Base-by-base conservation (phyloP, 202 grass and related monocot genomes). In the Cymbopogon flexuosus region DNA sequence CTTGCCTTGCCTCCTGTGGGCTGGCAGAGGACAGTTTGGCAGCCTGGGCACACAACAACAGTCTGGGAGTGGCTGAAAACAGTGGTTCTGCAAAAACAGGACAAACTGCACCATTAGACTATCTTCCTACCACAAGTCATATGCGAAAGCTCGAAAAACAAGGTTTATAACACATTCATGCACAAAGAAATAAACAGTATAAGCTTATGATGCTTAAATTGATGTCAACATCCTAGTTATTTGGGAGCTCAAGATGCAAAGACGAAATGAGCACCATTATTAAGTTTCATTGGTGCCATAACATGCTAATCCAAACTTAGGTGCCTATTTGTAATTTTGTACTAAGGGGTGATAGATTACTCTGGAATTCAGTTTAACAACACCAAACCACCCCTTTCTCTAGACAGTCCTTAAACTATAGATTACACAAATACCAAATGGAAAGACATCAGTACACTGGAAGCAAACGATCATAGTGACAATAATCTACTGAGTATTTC, bases 31-130 rank as follows among this genome's bases (percentile, higher is more conserved):
- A 92, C 90, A 10, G 75, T 84, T 47, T 89, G 86, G 79, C 90
- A 92, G 57, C 87, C 84, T 0, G 83, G 72, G 72, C 90, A 92
- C 57, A 92, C 83, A 6, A 89, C 90, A 18, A 92, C 90, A 10
- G 90, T 89, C 76, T 92, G 90, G 49, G 90, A 92, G 70, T 92
- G 90, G 59, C 90, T 92, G 78, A 92, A 92, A 27, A 92, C 87
- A 5, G 87, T 92, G 0, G 90, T 92, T 81, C 90, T 92, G 80
- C 19, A 62, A 89, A 45, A 18, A 6, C 11, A 72, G 65, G 6
- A 33, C 8, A 5, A 16, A 84, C 2, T 63, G 0, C n/a, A 76
- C 33, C 33, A 36, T n/a, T n/a, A 86, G 49, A 51, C 5, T 60
- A 60, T 9, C 1, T 60, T 23, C 4, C 56, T 58, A 58, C 18